phyloP scores from a whole-genome alignment of 1,284 basidiomycete species.

The Ganoderma lucidum region DNA sequence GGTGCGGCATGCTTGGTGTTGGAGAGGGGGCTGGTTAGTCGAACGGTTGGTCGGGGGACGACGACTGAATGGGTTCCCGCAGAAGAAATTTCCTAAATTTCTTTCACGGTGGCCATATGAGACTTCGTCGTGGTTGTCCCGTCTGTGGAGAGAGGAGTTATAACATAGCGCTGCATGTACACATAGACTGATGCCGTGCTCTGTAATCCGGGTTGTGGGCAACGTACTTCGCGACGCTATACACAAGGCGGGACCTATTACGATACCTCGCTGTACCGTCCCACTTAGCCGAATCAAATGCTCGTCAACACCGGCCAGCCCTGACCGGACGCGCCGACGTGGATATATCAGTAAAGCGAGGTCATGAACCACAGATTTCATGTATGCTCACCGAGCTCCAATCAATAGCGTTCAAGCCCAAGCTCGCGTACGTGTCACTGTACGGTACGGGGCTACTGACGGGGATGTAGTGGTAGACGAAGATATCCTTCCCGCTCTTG shows the following conservation, averaged over 20 bases:
- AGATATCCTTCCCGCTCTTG: slow-evolving; percentile 31
- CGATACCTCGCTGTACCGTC: neutral
- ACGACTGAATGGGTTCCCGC: too few species aligned
- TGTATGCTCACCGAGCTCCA: slow-evolving; percentile 33
- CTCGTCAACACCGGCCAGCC: slow-evolving; percentile 30
- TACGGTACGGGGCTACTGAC: slow-evolving; percentile 28
- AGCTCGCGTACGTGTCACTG: slow-evolving; percentile 27
- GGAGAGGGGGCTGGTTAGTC: too few species aligned
- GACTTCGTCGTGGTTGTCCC: too few species aligned
- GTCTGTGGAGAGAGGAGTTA: too few species aligned
- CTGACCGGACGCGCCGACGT: slow-evolving; percentile 9
- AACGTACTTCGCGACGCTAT: neutral
- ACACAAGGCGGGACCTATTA: neutral
- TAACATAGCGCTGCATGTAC: too few species aligned
- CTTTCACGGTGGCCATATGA: too few species aligned
- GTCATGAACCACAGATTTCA: neutral
- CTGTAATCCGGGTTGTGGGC: too few species aligned
- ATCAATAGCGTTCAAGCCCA: slow-evolving; percentile 33
- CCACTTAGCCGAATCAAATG: slow-evolving; percentile 4
- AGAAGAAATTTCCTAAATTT: too few species aligned
- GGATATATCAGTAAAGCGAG: neutral
- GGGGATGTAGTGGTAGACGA: slow-evolving; percentile 34
- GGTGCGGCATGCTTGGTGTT: too few species aligned
- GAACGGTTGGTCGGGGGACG: too few species aligned
- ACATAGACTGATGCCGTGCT: neutral